These are phyloP conservation scores for Chaetomium strumarium DNA, from an alignment of 2,329 filamentous ascomycete species.

Conservation along the genomic window DNA sequence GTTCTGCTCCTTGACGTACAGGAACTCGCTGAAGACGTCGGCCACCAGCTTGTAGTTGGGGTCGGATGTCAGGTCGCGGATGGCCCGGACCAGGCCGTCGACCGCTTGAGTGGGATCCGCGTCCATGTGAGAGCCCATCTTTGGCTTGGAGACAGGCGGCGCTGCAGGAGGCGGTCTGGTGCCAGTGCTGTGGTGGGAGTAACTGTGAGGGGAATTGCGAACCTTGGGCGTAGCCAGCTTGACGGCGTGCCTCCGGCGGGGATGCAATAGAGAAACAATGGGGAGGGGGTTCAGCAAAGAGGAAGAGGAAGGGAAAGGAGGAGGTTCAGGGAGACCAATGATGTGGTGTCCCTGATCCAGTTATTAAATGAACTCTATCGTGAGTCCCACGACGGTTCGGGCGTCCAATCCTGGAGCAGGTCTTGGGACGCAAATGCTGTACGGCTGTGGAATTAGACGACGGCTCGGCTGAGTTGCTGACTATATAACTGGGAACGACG, in stretches of 20 bases:
- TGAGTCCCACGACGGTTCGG: constrained; percentile 12
- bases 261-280: not conserved
- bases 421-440: not conserved
- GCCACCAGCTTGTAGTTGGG: constrained; percentile 32
- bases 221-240: constrained; percentile 15
- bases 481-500: not conserved
- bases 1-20: constrained; percentile 30
- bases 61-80: constrained; percentile 30
- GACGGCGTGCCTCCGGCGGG: not conserved
- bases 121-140: constrained; percentile 20
- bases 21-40: constrained; percentile 31
- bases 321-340: not conserved
- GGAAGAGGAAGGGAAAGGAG: not conserved
- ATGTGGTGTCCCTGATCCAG: not conserved
- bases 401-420: constrained; percentile 16
- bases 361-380: constrained; percentile 11
- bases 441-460: constrained; percentile 3
- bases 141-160: constrained; percentile 8
- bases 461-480: not conserved
- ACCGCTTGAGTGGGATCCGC: constrained; percentile 25
- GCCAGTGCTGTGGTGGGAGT: constrained; percentile 1
- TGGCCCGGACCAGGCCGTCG: constrained; percentile 31
- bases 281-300: not conserved
- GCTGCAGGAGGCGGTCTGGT: not conserved
- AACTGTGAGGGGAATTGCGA: not conserved